Conservation (phyloP, 805 yeast species). For the Myxozyma mucilagina region DNA sequence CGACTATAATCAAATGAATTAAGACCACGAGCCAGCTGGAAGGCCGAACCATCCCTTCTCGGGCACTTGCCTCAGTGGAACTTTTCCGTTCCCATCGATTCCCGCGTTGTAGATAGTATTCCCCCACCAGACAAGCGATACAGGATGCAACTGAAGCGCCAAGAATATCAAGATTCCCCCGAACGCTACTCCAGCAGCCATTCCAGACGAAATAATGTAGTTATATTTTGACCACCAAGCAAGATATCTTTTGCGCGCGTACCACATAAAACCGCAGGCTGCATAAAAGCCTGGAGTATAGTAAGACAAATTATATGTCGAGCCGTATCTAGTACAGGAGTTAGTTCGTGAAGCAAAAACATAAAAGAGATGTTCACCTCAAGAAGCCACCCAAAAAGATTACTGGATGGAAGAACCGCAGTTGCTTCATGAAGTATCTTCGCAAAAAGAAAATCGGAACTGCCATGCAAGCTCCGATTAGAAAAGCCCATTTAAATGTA, state of each 20-base stretch:
- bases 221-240: constrained; percentile 36
- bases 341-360: constrained; percentile 8
- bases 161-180: constrained; percentile 60
- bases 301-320: constrained; percentile 19
- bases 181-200: constrained; percentile 68
- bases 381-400: constrained; percentile 51
- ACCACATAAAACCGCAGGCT: constrained; percentile 10
- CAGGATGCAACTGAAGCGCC: constrained; percentile 46
- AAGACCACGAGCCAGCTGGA: constrained; percentile 39
- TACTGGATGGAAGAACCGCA: constrained; percentile 59
- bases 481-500: constrained; percentile 57
- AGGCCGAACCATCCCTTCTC: constrained; percentile 16
- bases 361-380: background rate
- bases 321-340: constrained; percentile 40
- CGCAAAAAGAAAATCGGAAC: constrained; percentile 42
- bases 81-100: constrained; percentile 14
- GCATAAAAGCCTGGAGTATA: constrained; percentile 18
- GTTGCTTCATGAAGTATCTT: constrained; percentile 44
- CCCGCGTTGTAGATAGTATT: constrained; percentile 36
- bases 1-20: background rate
- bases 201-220: constrained; percentile 62
- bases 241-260: constrained; percentile 15
- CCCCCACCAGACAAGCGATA: constrained; percentile 64
- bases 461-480: constrained; percentile 55
- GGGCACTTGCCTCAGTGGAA: constrained; percentile 8